Evolutionary conservation across 1,284 basidiomycete species (phyloP).

Genomic region (Ganoderma leucocontextum): DNA sequence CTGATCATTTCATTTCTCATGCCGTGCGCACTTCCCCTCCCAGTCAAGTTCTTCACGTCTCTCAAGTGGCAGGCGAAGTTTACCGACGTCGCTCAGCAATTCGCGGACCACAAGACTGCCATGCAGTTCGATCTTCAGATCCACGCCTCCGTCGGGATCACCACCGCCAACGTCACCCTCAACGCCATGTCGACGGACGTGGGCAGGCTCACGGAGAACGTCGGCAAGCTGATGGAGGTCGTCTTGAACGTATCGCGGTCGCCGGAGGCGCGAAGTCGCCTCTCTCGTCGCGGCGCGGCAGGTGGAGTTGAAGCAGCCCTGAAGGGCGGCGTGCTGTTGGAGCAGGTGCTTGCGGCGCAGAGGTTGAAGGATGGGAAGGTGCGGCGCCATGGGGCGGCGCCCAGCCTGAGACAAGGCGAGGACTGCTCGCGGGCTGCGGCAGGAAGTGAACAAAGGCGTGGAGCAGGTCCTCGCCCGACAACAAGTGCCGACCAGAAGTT

Average conservation of each 20-base stretch:
- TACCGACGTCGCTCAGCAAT: conserved; percentile 16
- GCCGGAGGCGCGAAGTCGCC: conserved; percentile 16
- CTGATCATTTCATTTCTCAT: background rate
- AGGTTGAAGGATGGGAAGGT: background rate
- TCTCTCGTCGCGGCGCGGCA: background rate
- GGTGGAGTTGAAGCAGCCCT: conserved; percentile 6
- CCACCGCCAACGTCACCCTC: conserved; percentile 9
- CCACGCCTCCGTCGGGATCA: conserved; percentile 12
- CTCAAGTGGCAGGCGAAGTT: conserved; percentile 23
- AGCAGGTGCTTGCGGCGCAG: conserved; percentile 8
- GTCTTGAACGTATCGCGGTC: conserved; percentile 22
- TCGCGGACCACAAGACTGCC: conserved; percentile 17
- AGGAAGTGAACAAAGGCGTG: conserved; percentile 17
- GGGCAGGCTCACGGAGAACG: conserved; percentile 10
- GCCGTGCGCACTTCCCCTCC: background rate
- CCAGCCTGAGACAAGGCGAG: background rate
- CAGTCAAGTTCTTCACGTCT: conserved; percentile 25
- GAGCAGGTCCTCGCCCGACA: conserved; percentile 21
- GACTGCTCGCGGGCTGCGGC: conserved; percentile 8
- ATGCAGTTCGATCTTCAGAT: conserved; percentile 21
- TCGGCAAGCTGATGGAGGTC: conserved; percentile 19
- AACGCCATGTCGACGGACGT: conserved; percentile 1
- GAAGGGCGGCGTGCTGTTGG: background rate
- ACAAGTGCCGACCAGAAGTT: conserved; percentile 41
- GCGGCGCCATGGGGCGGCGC: background rate